A percentile compares a stretch with the other conserved stretches of the same genome.
Evolutionary conservation across 108 stramenopile genomes (phyloP).

Genomic region (Skeletonema costatum): DNA sequence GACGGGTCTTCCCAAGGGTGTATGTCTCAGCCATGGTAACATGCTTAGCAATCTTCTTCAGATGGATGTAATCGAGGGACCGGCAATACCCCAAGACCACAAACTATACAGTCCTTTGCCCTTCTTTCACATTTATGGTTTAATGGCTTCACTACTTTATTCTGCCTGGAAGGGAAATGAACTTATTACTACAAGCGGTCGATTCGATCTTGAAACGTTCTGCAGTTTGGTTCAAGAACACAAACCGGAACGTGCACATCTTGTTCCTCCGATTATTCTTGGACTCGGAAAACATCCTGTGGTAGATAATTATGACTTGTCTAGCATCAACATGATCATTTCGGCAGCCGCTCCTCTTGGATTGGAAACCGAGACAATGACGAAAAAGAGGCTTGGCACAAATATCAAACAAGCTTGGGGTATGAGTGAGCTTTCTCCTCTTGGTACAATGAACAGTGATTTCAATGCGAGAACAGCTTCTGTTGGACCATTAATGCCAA

Average conservation of each 20-base stretch:
- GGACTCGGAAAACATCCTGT: constrained; percentile 79
- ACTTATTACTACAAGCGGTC: constrained; percentile 71
- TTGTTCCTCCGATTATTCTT: constrained; percentile 90
- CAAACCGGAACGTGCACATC: constrained; percentile 74
- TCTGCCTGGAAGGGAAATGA: constrained; percentile 71
- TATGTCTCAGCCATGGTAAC: constrained; percentile 88
- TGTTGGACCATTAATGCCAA: constrained; percentile 72
- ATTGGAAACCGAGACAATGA: constrained; percentile 64
- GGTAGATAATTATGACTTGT: constrained; percentile 80
- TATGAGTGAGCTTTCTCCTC: constrained; percentile 79
- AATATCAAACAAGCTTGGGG: constrained; percentile 91
- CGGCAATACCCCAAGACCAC: constrained; percentile 54
- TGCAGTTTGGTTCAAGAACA: constrained; percentile 74
- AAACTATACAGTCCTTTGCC: constrained; percentile 84
- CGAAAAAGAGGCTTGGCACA: constrained; percentile 56
- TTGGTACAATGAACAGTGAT: constrained; percentile 74
- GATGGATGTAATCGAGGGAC: constrained; percentile 58
- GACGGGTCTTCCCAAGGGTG: constrained; percentile 95
- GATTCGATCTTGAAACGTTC: constrained; percentile 84
- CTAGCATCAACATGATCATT: constrained; percentile 58
- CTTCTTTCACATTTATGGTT: constrained; percentile 95
- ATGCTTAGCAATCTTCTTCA: constrained; percentile 80
- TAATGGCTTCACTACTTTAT: constrained; percentile 63
- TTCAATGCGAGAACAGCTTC: constrained; percentile 55
- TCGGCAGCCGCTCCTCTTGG: constrained; percentile 91